Conservation (phyloP, 805 yeast species). For the Lipomyces lipofer region DNA sequence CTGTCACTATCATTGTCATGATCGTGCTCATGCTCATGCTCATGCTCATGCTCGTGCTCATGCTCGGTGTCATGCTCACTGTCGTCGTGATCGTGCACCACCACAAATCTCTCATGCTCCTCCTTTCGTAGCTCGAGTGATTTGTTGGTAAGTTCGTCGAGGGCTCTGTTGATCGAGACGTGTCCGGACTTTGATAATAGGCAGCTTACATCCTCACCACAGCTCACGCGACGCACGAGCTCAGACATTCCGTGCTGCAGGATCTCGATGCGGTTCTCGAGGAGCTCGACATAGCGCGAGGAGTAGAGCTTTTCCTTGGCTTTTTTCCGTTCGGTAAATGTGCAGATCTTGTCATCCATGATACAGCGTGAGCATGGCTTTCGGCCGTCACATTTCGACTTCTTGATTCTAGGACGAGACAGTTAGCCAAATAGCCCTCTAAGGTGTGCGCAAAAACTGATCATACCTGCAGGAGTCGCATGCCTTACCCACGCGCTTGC, state of each 20-base stretch:
- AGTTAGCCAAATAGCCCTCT: not conserved
- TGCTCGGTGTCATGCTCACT: constrained; percentile 27
- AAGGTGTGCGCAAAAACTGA: not conserved
- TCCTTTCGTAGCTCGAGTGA: constrained; percentile 23
- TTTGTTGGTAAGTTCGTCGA: constrained; percentile 30
- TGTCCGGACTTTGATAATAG: constrained; percentile 29
- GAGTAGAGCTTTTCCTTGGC: constrained; percentile 59
- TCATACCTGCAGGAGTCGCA: constrained; percentile 49
- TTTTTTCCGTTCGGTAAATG: constrained; percentile 55
- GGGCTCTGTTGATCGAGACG: constrained; percentile 33
- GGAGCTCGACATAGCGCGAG: constrained; percentile 55
- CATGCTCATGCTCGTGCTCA: constrained; percentile 22
- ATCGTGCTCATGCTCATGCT: constrained; percentile 22
- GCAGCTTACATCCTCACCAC: constrained; percentile 29
- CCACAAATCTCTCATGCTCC: constrained; percentile 22
- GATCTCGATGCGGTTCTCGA: constrained; percentile 59
- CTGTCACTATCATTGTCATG: constrained; percentile 9
- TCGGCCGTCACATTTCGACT: constrained; percentile 46
- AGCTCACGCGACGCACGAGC: constrained; percentile 29
- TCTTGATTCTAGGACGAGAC: constrained; percentile 17
- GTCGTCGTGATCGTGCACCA: constrained; percentile 22
- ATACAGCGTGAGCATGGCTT: constrained; percentile 54
- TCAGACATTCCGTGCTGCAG: constrained; percentile 39
- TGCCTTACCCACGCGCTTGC: constrained; percentile 50
- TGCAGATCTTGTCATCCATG: constrained; percentile 57